These are phyloP conservation scores for Lactarius indigo DNA, from an alignment of 768 basidiomycete species.

Conservation along the genomic window DNA sequence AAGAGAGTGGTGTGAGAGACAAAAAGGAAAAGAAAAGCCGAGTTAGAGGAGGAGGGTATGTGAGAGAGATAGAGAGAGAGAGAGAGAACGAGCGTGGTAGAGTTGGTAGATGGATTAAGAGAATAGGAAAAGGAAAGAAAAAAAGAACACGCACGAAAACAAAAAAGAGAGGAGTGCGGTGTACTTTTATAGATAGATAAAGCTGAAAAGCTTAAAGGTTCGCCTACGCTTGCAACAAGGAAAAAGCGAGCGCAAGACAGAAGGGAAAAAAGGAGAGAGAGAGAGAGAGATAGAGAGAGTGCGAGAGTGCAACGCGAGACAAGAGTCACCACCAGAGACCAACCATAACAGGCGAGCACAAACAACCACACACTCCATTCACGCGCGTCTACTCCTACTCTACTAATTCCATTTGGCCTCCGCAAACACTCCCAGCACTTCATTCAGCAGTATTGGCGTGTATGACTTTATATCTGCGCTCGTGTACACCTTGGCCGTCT, in stretches of 20 bases:
- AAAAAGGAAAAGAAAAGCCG: conserved; percentile 45
- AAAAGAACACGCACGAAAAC: conserved; percentile 42
- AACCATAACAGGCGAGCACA: background rate
- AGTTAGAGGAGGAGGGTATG: conserved; percentile 53
- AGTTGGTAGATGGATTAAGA: conserved; percentile 26
- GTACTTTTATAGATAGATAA: conserved; percentile 37
- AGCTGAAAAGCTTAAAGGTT: conserved; percentile 21
- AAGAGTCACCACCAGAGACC: background rate
- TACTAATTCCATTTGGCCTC: conserved; percentile 35
- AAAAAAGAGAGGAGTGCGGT: conserved; percentile 38
- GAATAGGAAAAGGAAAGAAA: conserved; percentile 9
- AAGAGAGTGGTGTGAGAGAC: conserved; percentile 24
- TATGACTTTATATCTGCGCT: conserved; percentile 52
- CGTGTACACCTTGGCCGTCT: conserved; percentile 48
- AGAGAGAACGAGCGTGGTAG: conserved; percentile 29
- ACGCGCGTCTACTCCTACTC: background rate
- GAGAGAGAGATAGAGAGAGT: background rate
- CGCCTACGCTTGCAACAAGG: conserved; percentile 21
- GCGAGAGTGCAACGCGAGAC: background rate
- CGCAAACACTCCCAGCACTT: conserved; percentile 57
- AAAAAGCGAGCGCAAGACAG: conserved; percentile 20
- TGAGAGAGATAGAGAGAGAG: conserved; percentile 31
- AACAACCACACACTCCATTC: background rate
- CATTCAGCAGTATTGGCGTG: conserved; percentile 47
- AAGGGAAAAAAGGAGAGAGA: background rate